Evolutionary conservation across 2,329 filamentous ascomycete species (phyloP).

Genomic region (Hortaea werneckii): DNA sequence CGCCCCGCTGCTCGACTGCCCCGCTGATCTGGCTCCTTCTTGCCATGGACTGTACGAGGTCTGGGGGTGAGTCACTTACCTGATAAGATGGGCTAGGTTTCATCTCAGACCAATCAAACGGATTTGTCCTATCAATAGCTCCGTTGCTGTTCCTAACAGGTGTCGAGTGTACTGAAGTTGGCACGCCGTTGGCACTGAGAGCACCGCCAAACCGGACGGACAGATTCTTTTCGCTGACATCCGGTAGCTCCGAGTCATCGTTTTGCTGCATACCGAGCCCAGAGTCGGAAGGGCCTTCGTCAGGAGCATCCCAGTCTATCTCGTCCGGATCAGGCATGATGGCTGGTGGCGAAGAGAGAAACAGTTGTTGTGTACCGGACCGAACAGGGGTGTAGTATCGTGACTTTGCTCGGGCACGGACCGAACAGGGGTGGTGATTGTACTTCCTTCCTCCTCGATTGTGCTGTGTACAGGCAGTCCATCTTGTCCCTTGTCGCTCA

Average conservation of each 20-base stretch:
- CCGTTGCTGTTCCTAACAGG: conserved; percentile 28
- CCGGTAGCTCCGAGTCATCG: conserved; percentile 15
- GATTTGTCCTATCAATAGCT: conserved; percentile 42
- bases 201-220: conserved; percentile 18
- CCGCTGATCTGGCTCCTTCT: conserved; percentile 60
- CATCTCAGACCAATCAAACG: conserved; percentile 63
- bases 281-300: conserved; percentile 20
- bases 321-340: conserved; percentile 26
- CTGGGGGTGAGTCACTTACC: conserved; percentile 47
- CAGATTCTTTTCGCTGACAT: neutral
- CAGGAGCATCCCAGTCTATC: conserved; percentile 27
- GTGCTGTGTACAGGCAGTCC: conserved; percentile 33
- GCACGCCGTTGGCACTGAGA: conserved; percentile 10
- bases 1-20: conserved; percentile 59
- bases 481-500: conserved; percentile 37
- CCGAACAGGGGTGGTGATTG: conserved; percentile 37
- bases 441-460: conserved; percentile 38
- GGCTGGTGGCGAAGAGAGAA: conserved; percentile 10
- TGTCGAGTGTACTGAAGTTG: conserved; percentile 26
- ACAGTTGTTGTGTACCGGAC: conserved; percentile 21
- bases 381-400: conserved; percentile 26
- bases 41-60: conserved; percentile 66
- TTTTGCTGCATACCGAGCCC: conserved; percentile 25
- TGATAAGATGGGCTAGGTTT: conserved; percentile 52
- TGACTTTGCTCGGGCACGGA: conserved; percentile 28